Percentiles rank a stretch among this genome's conserved stretches.
phyloP scores from a whole-genome alignment of 75 land plant species.

The Cryptomeria japonica region DNA sequence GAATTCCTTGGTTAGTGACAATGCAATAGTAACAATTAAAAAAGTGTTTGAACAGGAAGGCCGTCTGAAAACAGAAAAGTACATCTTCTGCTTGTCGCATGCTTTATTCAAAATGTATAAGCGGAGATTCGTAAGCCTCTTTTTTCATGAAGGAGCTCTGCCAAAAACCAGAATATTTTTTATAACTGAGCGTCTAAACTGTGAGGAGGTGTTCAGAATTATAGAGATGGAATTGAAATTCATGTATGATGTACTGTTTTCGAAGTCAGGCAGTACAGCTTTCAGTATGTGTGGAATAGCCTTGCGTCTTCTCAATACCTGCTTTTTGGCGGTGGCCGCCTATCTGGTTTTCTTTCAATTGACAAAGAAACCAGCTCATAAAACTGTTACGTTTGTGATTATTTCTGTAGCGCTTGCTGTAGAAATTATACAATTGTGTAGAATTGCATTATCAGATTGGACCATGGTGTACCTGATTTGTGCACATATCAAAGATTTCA shows the following conservation, averaged over 20 bases:
- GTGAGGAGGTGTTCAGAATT: neutral
- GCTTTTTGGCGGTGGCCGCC: neutral
- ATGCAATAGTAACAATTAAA: neutral
- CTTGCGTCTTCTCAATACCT: neutral
- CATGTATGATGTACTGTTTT: neutral
- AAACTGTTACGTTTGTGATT: neutral
- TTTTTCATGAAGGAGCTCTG: neutral
- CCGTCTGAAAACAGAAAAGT: neutral
- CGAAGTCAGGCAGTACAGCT: neutral
- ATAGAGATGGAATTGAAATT: neutral
- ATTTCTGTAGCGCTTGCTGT: neutral
- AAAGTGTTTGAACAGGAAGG: neutral
- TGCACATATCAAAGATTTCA: neutral
- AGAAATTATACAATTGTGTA: neutral
- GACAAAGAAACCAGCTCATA: neutral
- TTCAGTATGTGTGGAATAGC: neutral
- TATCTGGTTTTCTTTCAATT: neutral
- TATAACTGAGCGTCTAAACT: neutral
- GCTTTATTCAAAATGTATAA: constrained; percentile 1
- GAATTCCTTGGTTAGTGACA: neutral
- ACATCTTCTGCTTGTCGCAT: neutral
- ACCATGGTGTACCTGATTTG: too few relatives aligned
- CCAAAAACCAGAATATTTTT: neutral
- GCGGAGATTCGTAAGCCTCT: neutral
- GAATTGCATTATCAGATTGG: neutral